phyloP scores from a whole-genome alignment of 2,329 filamentous ascomycete genomes.

The Fusarium fracticaudum region DNA sequence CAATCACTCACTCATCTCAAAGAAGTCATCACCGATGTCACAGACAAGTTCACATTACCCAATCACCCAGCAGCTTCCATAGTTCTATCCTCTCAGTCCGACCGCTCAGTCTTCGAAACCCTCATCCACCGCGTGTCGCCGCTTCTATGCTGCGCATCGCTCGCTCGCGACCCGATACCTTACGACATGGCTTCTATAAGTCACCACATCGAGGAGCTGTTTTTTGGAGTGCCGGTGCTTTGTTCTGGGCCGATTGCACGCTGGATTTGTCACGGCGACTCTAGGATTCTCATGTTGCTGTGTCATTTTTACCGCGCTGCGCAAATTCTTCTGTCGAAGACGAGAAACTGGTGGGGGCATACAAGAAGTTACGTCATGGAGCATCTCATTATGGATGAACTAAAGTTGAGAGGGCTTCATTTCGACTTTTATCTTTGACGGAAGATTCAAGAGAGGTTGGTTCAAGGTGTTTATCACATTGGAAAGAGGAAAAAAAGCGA shows the following conservation, averaged over 20 bases:
- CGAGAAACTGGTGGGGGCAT: background rate
- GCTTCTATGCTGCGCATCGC: background rate
- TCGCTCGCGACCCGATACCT: accelerated
- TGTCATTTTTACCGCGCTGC: background rate
- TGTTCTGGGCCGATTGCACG: background rate
- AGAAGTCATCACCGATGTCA: background rate
- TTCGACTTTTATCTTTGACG: background rate
- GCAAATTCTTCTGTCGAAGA: background rate
- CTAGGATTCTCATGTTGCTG: background rate
- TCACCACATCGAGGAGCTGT: background rate
- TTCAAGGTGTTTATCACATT: background rate
- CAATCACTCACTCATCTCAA: background rate
- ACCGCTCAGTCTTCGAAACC: background rate
- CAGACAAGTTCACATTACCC: background rate
- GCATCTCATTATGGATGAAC: background rate
- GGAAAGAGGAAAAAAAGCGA: accelerated
- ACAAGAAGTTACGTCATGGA: background rate
- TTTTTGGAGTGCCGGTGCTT: background rate
- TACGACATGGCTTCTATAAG: background rate
- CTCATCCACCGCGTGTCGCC: background rate
- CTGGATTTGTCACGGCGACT: background rate
- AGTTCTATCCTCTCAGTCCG: background rate
- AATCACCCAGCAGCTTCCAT: background rate
- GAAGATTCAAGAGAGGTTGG: accelerated
- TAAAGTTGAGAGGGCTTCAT: background rate